Conservation (phyloP, 176 grass and related monocot species). For the Hsuehochloa calcarea region DNA sequence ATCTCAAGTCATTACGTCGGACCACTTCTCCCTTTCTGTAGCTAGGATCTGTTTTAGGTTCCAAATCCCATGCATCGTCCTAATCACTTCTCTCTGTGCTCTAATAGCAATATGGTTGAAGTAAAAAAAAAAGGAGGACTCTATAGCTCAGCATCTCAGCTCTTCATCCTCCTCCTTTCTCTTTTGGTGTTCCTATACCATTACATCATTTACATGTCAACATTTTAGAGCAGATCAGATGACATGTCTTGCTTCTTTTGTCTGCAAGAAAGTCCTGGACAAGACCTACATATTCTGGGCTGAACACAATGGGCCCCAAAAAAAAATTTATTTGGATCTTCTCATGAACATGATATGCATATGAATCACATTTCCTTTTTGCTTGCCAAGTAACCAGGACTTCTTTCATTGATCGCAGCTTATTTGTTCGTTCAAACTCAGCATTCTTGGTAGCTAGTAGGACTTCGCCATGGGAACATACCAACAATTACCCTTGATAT, state of each 20-base stretch:
- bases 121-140: background rate
- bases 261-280: background rate
- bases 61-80: background rate
- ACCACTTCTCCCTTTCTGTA: background rate
- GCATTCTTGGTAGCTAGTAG: background rate
- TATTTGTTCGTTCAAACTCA: background rate
- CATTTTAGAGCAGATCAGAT: constrained; percentile 3
- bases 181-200: background rate
- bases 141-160: background rate
- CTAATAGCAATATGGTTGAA: background rate
- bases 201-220: background rate
- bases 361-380: background rate
- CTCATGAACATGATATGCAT: background rate
- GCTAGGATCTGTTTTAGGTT: background rate
- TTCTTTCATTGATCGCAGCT: background rate
- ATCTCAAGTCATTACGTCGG: constrained; percentile 5
- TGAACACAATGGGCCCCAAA: background rate
- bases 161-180: background rate
- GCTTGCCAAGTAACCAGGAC: background rate
- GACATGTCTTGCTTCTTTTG: background rate
- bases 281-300: background rate
- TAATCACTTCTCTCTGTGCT: background rate
- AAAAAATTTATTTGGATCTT: background rate
- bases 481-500: background rate
- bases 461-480: background rate